phyloP scores from a whole-genome alignment of 2,329 filamentous ascomycete species.

The Pseudocercospora musae region DNA sequence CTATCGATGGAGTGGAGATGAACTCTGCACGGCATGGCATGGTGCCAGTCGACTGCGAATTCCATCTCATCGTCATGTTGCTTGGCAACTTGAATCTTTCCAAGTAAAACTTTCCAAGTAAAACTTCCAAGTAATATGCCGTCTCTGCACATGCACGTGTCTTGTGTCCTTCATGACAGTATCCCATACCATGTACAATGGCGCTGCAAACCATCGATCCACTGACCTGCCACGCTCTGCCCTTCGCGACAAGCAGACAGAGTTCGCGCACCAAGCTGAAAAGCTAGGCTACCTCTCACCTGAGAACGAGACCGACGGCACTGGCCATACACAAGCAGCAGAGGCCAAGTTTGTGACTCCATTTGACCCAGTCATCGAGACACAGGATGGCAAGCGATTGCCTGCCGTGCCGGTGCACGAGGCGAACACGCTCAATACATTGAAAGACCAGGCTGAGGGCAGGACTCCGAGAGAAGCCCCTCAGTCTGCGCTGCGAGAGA shows the following conservation, averaged over 20 bases:
- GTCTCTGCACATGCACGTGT: too few relatives aligned
- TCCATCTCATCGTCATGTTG: too few relatives aligned
- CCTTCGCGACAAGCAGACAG: conserved; percentile 22
- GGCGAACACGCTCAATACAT: conserved; percentile 65
- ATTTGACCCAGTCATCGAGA: conserved; percentile 68
- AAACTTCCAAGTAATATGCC: too few relatives aligned
- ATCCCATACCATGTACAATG: neutral
- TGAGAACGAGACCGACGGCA: conserved; percentile 40
- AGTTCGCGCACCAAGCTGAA: conserved; percentile 60
- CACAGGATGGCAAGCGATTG: conserved; percentile 62
- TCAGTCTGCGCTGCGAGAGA: conserved; percentile 37
- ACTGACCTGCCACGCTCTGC: neutral
- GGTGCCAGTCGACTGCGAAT: too few relatives aligned
- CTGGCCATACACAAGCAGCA: conserved; percentile 54
- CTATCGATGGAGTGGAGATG: too few relatives aligned
- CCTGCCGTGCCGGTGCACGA: conserved; percentile 68
- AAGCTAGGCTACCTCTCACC: conserved; percentile 42
- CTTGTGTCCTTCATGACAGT: too few relatives aligned
- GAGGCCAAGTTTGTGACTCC: conserved; percentile 63
- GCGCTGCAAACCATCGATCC: neutral
- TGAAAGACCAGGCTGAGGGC: conserved; percentile 53
- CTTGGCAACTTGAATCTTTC: too few relatives aligned
- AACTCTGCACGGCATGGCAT: too few relatives aligned
- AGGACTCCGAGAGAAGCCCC: conserved; percentile 33
- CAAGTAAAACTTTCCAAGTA: too few relatives aligned